Conservation (phyloP, 345 rosid genomes). For the Pugionium dolabratum region DNA sequence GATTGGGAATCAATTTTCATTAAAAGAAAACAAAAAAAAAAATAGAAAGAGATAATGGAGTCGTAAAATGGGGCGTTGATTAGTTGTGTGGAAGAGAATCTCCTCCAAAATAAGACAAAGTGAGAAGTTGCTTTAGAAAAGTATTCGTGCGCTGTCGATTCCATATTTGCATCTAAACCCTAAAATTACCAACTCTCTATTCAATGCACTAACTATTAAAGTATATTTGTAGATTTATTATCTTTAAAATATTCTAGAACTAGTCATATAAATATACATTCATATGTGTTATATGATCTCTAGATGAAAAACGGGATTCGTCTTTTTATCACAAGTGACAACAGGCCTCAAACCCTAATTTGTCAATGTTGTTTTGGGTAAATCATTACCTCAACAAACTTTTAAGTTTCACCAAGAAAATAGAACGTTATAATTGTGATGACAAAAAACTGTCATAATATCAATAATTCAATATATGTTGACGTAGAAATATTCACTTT, state of each 20-base stretch:
- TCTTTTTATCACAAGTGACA: conserved; percentile 3
- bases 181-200: conserved; percentile 26
- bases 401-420: no score
- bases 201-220: conserved; percentile 12
- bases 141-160: conserved; percentile 40
- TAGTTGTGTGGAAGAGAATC: conserved; percentile 44
- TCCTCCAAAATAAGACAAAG: conserved; percentile 41
- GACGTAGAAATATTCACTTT: background rate
- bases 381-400: background rate
- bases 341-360: conserved; percentile 22
- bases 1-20: conserved; percentile 29
- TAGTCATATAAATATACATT: background rate
- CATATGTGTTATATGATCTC: background rate
- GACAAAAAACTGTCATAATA: background rate
- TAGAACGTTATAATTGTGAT: no score
- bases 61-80: conserved; percentile 26
- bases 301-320: conserved; percentile 1
- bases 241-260: background rate
- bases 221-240: background rate
- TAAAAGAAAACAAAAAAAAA: conserved; percentile 5
- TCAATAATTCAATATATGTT: background rate
- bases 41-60: conserved; percentile 36
- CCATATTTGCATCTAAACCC: conserved; percentile 41
- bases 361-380: background rate
- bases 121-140: conserved; percentile 39